phyloP scores from a whole-genome alignment of 805 yeast genomes.

The Candida yuanshanica region DNA sequence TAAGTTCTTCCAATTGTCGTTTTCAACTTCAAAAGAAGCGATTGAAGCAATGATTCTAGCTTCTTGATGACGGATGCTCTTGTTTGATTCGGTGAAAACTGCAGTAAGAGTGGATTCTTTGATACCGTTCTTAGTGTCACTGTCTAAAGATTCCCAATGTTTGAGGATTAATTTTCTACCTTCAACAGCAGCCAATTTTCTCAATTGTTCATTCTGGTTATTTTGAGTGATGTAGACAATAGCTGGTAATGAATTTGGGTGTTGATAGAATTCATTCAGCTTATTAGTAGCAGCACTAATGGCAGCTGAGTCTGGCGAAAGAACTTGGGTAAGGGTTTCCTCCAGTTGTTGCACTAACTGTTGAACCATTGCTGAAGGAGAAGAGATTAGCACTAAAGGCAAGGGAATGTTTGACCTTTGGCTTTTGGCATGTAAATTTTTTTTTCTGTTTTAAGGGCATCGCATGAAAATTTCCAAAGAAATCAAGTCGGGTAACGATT shows the following conservation, averaged over 20 bases:
- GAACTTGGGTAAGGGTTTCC: slow-evolving; percentile 69
- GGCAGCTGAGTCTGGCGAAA: slow-evolving; percentile 74
- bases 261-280: slow-evolving; percentile 67
- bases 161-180: slow-evolving; percentile 74
- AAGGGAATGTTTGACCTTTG: not conserved
- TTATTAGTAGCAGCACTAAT: slow-evolving; percentile 78
- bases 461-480: too few relatives aligned
- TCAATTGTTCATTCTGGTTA: slow-evolving; percentile 62
- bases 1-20: slow-evolving; percentile 68
- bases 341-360: slow-evolving; percentile 68
- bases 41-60: slow-evolving; percentile 88
- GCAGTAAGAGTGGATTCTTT: slow-evolving; percentile 62
- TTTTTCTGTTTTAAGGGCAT: not conserved
- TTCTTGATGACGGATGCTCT: slow-evolving; percentile 76
- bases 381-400: not conserved
- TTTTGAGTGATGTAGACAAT: slow-evolving; percentile 75
- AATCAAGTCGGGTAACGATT: too few relatives aligned
- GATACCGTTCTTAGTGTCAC: slow-evolving; percentile 49
- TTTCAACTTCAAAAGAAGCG: slow-evolving; percentile 68
- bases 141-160: slow-evolving; percentile 56
- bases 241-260: slow-evolving; percentile 71
- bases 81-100: slow-evolving; percentile 58
- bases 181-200: slow-evolving; percentile 95
- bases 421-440: not conserved
- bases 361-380: slow-evolving; percentile 37